Evolutionary conservation across 805 yeast genomes (phyloP).

Genomic region (Phaffomyces opuntiae): DNA sequence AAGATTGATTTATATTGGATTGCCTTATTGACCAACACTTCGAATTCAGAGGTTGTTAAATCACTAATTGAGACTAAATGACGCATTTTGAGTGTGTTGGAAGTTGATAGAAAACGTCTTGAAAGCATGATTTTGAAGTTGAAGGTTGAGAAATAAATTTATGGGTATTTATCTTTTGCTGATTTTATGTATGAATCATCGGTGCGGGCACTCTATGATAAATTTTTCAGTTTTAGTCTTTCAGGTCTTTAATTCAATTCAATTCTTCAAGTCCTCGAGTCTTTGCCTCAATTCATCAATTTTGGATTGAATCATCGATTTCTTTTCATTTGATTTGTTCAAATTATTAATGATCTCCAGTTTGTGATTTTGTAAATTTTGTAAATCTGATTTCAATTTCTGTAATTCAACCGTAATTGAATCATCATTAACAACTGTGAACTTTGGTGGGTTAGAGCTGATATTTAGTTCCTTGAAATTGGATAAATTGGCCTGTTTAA

Average conservation of each 20-base stretch:
- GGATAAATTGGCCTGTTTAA: slow-evolving; percentile 11
- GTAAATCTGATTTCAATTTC: not conserved
- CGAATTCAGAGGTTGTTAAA: slow-evolving; percentile 64
- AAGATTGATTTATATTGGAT: slow-evolving; percentile 55
- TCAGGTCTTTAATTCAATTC: no score
- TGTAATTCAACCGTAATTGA: not conserved
- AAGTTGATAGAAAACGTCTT: slow-evolving; percentile 15
- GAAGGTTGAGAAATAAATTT: not conserved
- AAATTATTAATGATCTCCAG: not conserved
- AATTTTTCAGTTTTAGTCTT: no score
- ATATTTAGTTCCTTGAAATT: not conserved
- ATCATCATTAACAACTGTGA: slow-evolving; percentile 4
- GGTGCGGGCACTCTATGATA: not conserved
- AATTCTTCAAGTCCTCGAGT: no score
- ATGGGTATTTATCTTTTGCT: not conserved
- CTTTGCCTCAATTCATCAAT: no score
- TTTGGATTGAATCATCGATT: no score
- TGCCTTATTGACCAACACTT: slow-evolving; percentile 67
- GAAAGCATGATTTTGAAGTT: slow-evolving; percentile 5
- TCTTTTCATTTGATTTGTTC: not conserved
- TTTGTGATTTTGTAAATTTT: not conserved
- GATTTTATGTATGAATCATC: slow-evolving; percentile 2
- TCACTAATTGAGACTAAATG: slow-evolving; percentile 83
- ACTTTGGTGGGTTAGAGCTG: not conserved
- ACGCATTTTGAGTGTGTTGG: slow-evolving; percentile 27